phyloP scores from a whole-genome alignment of 192 early-diverging fungal species.

The Rhizophagus sp. region DNA sequence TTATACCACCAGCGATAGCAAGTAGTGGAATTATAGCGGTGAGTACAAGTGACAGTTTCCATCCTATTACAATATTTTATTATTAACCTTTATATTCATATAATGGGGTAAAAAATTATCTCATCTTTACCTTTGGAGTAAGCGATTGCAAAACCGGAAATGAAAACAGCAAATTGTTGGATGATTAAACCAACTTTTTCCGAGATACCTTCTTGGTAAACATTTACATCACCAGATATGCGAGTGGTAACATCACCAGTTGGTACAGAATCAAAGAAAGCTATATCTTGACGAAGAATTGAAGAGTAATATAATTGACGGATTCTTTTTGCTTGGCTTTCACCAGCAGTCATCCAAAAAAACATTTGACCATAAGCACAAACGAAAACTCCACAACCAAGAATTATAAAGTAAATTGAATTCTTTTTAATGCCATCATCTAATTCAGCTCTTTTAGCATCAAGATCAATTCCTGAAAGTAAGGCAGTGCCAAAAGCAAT shows the following conservation, averaged over 20 bases:
- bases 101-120: background rate
- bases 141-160: constrained; percentile 74
- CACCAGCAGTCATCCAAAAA: constrained; percentile 48
- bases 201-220: constrained; percentile 85
- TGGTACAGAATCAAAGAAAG: constrained; percentile 80
- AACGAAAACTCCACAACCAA: constrained; percentile 25
- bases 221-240: constrained; percentile 79
- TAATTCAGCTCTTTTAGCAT: constrained; percentile 30
- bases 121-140: constrained; percentile 52
- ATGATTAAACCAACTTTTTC: constrained; percentile 81
- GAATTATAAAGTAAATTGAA: constrained; percentile 1
- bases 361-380: constrained; percentile 28
- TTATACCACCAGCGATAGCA: constrained; percentile 19
- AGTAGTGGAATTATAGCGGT: constrained; percentile 75
- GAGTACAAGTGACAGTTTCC: constrained; percentile 83
- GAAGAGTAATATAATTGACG: constrained; percentile 71
- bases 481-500: constrained; percentile 28
- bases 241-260: constrained; percentile 85
- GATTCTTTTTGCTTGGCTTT: constrained; percentile 61
- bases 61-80: constrained; percentile 60
- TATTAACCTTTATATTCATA: constrained; percentile 24
- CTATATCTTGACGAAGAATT: constrained; percentile 84
- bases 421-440: constrained; percentile 24
- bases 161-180: constrained; percentile 64
- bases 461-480: constrained; percentile 30